Base-by-base conservation (phyloP, 495 filamentous ascomycete species). In the Neurospora sp. region DNA sequence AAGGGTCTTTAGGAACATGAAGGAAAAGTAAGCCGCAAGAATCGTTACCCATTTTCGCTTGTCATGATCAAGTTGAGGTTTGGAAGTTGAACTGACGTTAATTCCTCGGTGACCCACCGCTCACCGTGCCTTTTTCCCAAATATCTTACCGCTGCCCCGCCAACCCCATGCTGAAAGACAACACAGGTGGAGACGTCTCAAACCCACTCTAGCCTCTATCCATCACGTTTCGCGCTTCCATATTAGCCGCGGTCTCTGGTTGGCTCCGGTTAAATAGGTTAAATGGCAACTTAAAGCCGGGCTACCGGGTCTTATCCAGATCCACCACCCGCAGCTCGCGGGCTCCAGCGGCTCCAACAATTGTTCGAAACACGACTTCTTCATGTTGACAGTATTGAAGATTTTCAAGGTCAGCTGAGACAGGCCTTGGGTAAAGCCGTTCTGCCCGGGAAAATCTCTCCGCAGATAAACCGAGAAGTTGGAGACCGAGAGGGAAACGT, bases 231-330 rank as follows among this genome's bases (percentile, higher is more conserved):
- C 21, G 45, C 45, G 45, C 45, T 54, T 54, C 15, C 48, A 36
- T 77, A 80, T 81, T 81, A 81, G 71, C 79, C 79, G 72, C 74
- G 21, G 28, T n/a, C 40, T 74, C 45, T 77, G 78, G 74, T 77
- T 77, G 76, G 76, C 70, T 59, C 62, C 71, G 71, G 76, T n/a
- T 73, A 74, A 79, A 74, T 71, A 76, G 79, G 76, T 76, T 79
- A 80, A 81, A 80, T 77, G 43, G 72, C 70, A 39, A 45, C 71
- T 66, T 77, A 69, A 72, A 72, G 77, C 78, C 76, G 79, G 79
- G 76, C 77, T 78, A 72, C 78, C 79, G 77, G 78, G 79, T 79
- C 77, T 77, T 79, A 71, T 77, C 76, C 40, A 74, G 13, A 31
- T 21, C 19, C 40, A 31, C 59, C 54, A 34, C 54, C 39, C 36